Conservation (phyloP, 495 filamentous ascomycete species). For the Lophiostoma macrostomum region DNA sequence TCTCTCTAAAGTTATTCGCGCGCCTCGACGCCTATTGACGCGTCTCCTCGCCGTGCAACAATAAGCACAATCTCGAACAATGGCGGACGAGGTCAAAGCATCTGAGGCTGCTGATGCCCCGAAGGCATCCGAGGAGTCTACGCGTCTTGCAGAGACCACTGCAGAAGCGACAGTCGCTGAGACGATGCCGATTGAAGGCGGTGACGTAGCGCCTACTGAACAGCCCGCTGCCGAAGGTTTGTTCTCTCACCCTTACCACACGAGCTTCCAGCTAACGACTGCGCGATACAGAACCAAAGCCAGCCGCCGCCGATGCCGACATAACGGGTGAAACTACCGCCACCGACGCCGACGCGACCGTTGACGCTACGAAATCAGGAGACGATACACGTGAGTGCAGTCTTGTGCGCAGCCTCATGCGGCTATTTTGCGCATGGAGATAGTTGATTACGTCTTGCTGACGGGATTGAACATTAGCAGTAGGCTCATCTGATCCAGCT, state of each 20-base stretch:
- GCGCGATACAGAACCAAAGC: not conserved
- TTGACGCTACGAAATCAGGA: slow-evolving; percentile 8
- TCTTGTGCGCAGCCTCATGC: not conserved
- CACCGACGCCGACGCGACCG: slow-evolving; percentile 5
- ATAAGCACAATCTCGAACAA: slow-evolving; percentile 25
- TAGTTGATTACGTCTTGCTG: not conserved
- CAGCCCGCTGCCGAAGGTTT: slow-evolving; percentile 21
- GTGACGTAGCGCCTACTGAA: slow-evolving; percentile 12
- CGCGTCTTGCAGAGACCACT: slow-evolving; percentile 19
- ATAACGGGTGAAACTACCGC: slow-evolving; percentile 6
- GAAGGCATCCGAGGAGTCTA: slow-evolving; percentile 20
- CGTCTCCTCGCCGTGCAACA: slow-evolving; percentile 28
- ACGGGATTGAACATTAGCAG: slow-evolving; percentile 7
- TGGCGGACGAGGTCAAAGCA: slow-evolving; percentile 25
- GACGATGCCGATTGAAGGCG: slow-evolving; percentile 5
- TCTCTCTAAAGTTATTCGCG: slow-evolving; percentile 14
- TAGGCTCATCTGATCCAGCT: not conserved
- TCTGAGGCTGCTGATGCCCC: slow-evolving; percentile 11
- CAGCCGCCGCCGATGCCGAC: not conserved
- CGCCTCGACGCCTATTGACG: slow-evolving; percentile 20
- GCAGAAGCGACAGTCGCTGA: slow-evolving; percentile 8
- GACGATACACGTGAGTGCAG: slow-evolving; percentile 14
- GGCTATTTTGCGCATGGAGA: not conserved
- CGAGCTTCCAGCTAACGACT: not conserved
- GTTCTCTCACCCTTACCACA: slow-evolving; percentile 1